Percentiles rank a stretch among this genome's conserved stretches.
These are phyloP conservation scores for Eutrema heterophyllum DNA, from an alignment of 345 rosid species.

Conservation along the genomic window DNA sequence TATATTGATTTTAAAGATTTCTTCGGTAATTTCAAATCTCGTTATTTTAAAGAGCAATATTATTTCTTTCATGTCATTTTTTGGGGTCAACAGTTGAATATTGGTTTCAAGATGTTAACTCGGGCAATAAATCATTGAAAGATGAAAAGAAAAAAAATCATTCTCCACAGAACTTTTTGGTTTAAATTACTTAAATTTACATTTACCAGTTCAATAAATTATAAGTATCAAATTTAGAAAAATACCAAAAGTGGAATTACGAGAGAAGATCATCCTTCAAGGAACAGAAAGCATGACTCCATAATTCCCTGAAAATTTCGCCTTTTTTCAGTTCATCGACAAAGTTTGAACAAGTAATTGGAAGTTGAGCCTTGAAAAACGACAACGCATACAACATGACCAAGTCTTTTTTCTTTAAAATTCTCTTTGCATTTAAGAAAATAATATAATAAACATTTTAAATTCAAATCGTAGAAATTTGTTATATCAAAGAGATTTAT, in stretches of 20 bases:
- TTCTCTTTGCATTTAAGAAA: background rate
- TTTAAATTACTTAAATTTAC: background rate
- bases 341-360: constrained; percentile 4
- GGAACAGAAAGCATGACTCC: constrained; percentile 23
- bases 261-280: background rate
- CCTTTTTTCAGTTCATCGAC: background rate
- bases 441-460: background rate
- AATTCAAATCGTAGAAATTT: background rate
- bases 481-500: too few species aligned
- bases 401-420: background rate
- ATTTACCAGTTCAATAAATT: background rate
- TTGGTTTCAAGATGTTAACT: background rate
- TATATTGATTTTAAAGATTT: background rate
- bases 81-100: background rate
- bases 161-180: background rate
- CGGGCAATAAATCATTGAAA: background rate
- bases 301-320: constrained; percentile 9
- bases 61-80: too few species aligned
- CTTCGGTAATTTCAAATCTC: background rate
- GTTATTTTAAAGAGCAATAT: too few species aligned
- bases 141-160: too few species aligned
- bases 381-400: constrained; percentile 13
- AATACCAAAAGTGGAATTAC: background rate
- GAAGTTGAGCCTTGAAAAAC: background rate
- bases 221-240: background rate